Conservation (phyloP, 139 green algal species). For the Chlorella sp. region DNA sequence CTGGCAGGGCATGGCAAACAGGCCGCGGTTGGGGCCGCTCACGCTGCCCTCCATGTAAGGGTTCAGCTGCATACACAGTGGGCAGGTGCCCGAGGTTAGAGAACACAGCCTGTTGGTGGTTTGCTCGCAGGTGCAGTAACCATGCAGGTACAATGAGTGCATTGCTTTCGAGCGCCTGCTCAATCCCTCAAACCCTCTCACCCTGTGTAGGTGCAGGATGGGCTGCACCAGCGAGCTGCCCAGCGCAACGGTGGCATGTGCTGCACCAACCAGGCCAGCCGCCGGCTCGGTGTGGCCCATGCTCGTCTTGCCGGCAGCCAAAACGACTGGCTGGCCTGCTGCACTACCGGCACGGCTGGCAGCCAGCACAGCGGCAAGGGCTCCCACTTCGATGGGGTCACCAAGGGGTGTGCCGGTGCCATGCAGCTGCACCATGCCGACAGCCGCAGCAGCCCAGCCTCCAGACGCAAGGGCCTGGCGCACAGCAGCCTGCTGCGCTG, state of each 20-base stretch:
- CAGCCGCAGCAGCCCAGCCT: conserved; percentile 14
- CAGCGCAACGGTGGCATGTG: conserved; percentile 48
- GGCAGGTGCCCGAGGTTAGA: too few species aligned
- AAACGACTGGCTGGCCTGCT: conserved; percentile 37
- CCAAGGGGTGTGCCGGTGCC: conserved; percentile 81
- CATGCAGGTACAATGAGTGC: too few species aligned
- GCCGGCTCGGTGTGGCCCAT: conserved; percentile 89
- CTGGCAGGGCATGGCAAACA: conserved; percentile 32
- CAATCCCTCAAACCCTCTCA: too few species aligned
- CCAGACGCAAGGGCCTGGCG: conserved; percentile 36
- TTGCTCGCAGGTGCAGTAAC: too few species aligned
- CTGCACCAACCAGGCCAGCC: conserved; percentile 76
- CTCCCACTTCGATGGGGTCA: conserved; percentile 90
- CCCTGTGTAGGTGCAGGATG: conserved; percentile 69
- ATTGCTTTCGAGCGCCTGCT: too few species aligned
- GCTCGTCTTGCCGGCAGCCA: conserved; percentile 78
- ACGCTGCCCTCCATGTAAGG: conserved; percentile 38
- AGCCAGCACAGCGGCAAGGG: conserved; percentile 50
- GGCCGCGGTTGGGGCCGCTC: neutral
- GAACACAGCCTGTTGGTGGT: too few species aligned
- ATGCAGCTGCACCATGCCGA: conserved; percentile 63
- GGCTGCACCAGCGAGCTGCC: neutral
- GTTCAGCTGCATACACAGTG: conserved; percentile 21
- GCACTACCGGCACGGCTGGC: conserved; percentile 7
- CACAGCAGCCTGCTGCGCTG: conserved; percentile 57